A percentile compares a stretch with the other conserved stretches of the same genome.
Evolutionary conservation across 1,284 basidiomycete genomes (phyloP).

Genomic region (Melanopsichium pennsylvanicum): DNA sequence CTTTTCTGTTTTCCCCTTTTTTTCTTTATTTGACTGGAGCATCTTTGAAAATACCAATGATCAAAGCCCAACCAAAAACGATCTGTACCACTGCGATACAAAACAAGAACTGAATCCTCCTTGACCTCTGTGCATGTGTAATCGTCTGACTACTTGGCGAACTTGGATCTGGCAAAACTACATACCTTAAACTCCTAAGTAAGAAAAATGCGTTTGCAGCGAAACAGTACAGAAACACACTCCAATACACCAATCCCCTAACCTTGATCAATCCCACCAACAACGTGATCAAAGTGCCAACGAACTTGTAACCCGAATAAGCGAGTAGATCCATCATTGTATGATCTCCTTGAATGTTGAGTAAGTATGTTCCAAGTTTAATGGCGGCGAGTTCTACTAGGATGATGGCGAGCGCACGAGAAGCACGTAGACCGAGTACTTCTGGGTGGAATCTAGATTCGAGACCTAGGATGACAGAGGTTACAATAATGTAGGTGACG

Average conservation of each 20-base stretch:
- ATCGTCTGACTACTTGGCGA: slow-evolving; percentile 72
- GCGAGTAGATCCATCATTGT: slow-evolving; percentile 71
- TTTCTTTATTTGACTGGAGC: not conserved
- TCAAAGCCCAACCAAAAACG: slow-evolving; percentile 59
- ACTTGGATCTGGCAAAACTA: slow-evolving; percentile 78
- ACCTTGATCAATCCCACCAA: slow-evolving; percentile 49
- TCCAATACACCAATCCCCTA: slow-evolving; percentile 73
- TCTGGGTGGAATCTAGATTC: slow-evolving; percentile 86
- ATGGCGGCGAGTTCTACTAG: slow-evolving; percentile 81
- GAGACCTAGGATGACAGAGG: slow-evolving; percentile 80
- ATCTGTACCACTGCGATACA: slow-evolving; percentile 76
- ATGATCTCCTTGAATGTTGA: slow-evolving; percentile 80
- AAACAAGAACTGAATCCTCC: slow-evolving; percentile 86
- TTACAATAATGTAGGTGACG: slow-evolving; percentile 92
- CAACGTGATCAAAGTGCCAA: slow-evolving; percentile 67
- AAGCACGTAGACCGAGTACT: slow-evolving; percentile 84
- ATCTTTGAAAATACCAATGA: slow-evolving; percentile 55
- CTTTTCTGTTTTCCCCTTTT: not conserved
- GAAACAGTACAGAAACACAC: slow-evolving; percentile 83
- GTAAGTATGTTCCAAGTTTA: slow-evolving; percentile 87
- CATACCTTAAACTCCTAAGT: slow-evolving; percentile 77
- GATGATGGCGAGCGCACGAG: slow-evolving; percentile 72
- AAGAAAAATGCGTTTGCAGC: slow-evolving; percentile 93
- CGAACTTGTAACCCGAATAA: slow-evolving; percentile 97
- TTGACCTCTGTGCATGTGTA: slow-evolving; percentile 79